Conservation (phyloP, 345 rosid genomes). For the Gossypium thurberi region DNA sequence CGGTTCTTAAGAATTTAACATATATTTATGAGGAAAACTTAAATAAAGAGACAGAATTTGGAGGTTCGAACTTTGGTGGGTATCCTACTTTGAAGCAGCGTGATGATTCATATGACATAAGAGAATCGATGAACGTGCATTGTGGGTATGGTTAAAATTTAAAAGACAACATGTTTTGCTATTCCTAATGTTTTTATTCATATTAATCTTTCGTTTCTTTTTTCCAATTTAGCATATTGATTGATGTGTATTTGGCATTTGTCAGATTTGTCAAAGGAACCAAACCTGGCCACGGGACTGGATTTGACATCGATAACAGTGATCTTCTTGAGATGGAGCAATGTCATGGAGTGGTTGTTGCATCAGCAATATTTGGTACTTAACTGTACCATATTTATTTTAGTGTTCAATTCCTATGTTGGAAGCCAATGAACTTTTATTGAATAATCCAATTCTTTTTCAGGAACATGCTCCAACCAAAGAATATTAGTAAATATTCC, state of each 20-base stretch:
- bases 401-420: slow-evolving; percentile 1
- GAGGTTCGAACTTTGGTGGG: slow-evolving; percentile 98
- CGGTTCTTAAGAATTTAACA: slow-evolving; percentile 61
- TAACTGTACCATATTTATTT: slow-evolving; percentile 13
- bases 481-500: slow-evolving; percentile 67
- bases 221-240: not conserved
- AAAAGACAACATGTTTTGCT: not conserved
- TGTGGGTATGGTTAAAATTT: slow-evolving; percentile 63
- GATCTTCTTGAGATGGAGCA: slow-evolving; percentile 88
- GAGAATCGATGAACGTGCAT: slow-evolving; percentile 77
- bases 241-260: not conserved
- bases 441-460: slow-evolving; percentile 9
- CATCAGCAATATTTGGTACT: slow-evolving; percentile 92
- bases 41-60: slow-evolving; percentile 62
- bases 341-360: slow-evolving; percentile 84
- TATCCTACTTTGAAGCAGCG: slow-evolving; percentile 79
- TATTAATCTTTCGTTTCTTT: not conserved
- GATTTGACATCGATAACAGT: slow-evolving; percentile 75
- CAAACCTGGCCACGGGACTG: slow-evolving; percentile 75
- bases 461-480: slow-evolving; percentile 83
- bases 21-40: slow-evolving; percentile 63
- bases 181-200: not conserved
- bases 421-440: slow-evolving; percentile 16
- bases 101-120: slow-evolving; percentile 71
- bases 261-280: slow-evolving; percentile 81